Base-by-base conservation (phyloP, 225 moss, liverwort and hornwort species). In the Thuidium tamariscinum region DNA sequence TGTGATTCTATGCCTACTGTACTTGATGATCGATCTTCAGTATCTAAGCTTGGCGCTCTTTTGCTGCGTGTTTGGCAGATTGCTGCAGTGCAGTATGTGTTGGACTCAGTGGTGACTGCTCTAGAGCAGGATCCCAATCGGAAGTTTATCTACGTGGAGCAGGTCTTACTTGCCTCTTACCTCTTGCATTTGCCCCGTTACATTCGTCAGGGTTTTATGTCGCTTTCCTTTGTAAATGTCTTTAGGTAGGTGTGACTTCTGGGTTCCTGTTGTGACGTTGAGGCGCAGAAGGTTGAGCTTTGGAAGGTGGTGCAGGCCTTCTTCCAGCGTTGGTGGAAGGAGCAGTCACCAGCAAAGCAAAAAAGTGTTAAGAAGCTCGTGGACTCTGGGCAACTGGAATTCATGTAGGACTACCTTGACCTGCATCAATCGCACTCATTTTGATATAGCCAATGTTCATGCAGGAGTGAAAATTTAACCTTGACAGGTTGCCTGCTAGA, bases 241-340 rank as follows among this genome's bases (percentile, higher is more conserved):
- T 74, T 41, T 60, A 30, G 82, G 10, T 25, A 75, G 21, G 9
- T 82, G 42, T 36, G 41, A 60, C 34, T 80, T 26, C 34, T 86
- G 71, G 57, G 72, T 79, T 79, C 9, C n/a, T 79, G 9, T 76
- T 86, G 59, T 69, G 63, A 46, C 55, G 75, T 68, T 55, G 48
- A 67, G 85, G 66, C 51, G 79, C 46, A 79, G 67, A 69, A 46
- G 74, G 48, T 41, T 61, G 52, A 63, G 64, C 37, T 80, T 66
- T 25, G 75, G 51, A 32, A 75, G 80, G 19, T 71, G 29, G 25
- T 82, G 86, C 94, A 98, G 96, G 99, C 99, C 32, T 99, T 99
- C 82, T 99, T 99, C 86, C 99, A 99, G 90, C 97, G 97, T 23
- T 99, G 99, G 99, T 99, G 99, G 99, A 95, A 89, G 87, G 89